phyloP scores from a whole-genome alignment of 2,329 filamentous ascomycete species.

The Hymenoscyphus infarciens region DNA sequence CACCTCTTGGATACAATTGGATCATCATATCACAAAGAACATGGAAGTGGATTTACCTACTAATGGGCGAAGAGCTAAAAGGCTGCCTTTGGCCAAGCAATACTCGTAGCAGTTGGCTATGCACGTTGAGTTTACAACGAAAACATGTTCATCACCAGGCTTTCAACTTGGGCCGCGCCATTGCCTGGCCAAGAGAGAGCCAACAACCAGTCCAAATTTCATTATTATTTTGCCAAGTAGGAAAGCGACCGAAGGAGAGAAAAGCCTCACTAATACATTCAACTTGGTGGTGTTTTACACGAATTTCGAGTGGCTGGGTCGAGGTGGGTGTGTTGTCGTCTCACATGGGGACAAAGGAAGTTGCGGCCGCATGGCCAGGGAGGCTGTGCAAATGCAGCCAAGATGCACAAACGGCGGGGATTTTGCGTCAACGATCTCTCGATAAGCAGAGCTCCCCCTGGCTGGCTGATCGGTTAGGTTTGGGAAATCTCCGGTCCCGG shows the following conservation, averaged over 20 bases:
- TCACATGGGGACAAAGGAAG: neutral
- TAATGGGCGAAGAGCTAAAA: too few species aligned
- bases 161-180: too few species aligned
- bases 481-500: neutral
- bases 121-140: too few species aligned
- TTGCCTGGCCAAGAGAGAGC: neutral
- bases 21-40: too few species aligned
- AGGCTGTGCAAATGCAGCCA: conserved; percentile 8
- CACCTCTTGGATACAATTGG: too few species aligned
- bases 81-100: too few species aligned
- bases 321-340: neutral
- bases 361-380: conserved; percentile 5
- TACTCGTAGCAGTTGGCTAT: too few species aligned
- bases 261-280: neutral
- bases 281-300: neutral
- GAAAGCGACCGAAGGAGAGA: neutral
- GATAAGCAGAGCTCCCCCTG: neutral
- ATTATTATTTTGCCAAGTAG: neutral
- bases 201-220: too few species aligned
- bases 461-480: neutral
- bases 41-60: too few species aligned
- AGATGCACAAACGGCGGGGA: neutral
- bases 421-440: neutral
- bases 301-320: conserved; percentile 4
- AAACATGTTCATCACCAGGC: too few species aligned